Evolutionary conservation across 2,329 filamentous ascomycete species (phyloP).

Genomic region (Botrytis fragariae): DNA sequence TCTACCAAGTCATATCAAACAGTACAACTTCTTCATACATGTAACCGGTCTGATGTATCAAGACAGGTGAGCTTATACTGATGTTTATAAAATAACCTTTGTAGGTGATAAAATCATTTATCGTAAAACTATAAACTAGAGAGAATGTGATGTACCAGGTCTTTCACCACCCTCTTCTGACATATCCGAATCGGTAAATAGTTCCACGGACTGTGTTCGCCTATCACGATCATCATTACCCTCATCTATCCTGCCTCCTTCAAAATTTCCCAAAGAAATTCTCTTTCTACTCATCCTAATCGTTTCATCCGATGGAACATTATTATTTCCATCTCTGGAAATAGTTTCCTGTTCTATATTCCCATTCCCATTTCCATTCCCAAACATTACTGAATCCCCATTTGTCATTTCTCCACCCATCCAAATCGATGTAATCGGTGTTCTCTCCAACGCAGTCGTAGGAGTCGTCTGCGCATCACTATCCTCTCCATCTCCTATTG

Average conservation of each 20-base stretch:
- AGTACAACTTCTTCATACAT: background rate
- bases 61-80: background rate
- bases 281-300: background rate
- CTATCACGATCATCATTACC: background rate
- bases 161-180: slow-evolving; percentile 22
- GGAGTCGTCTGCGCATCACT: slow-evolving; percentile 24
- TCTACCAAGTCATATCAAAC: background rate
- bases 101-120: background rate
- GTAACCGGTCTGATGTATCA: background rate
- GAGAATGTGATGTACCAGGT: slow-evolving; percentile 19
- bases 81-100: background rate
- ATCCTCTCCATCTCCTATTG: slow-evolving; percentile 49
- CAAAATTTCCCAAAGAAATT: background rate
- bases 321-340: background rate
- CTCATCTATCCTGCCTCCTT: background rate
- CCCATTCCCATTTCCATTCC: background rate
- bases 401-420: slow-evolving; percentile 23
- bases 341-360: background rate
- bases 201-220: slow-evolving; percentile 12
- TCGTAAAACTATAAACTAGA: slow-evolving; percentile 4
- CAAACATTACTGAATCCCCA: background rate
- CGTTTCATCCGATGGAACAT: background rate
- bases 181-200: slow-evolving; percentile 25
- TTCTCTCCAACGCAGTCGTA: slow-evolving; percentile 29
- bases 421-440: slow-evolving; percentile 30